These are phyloP conservation scores for Lathyrus sativus DNA, from an alignment of 306 rosid genomes.

Conservation along the genomic window DNA sequence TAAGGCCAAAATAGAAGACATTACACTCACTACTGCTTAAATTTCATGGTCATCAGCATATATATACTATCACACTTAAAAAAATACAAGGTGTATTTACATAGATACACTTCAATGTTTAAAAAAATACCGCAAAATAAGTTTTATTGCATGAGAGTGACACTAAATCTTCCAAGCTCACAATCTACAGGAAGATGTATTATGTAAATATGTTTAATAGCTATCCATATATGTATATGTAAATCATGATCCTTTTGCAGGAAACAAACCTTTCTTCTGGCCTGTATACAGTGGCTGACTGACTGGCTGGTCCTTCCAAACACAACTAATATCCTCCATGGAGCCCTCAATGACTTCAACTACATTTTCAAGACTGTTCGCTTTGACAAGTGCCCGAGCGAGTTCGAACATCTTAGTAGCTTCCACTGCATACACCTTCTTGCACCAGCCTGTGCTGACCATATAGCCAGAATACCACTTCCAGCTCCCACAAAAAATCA, in stretches of 20 bases:
- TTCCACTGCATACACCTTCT: conserved; percentile 97
- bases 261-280: background rate
- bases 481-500: conserved; percentile 99
- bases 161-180: no score
- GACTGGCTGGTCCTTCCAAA: conserved; percentile 20
- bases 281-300: background rate
- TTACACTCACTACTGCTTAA: no score
- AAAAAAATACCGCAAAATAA: no score
- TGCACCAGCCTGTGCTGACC: conserved; percentile 99
- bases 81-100: no score
- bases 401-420: conserved; percentile 97
- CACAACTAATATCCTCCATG: conserved; percentile 65
- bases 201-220: conserved; percentile 14
- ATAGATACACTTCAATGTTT: no score
- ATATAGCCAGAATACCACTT: conserved; percentile 97
- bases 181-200: no score
- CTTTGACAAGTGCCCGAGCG: conserved; percentile 74
- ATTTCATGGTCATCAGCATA: no score
- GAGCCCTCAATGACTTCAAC: conserved; percentile 94
- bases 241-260: conserved; percentile 23
- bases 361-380: conserved; percentile 65
- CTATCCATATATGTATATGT: background rate
- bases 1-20: background rate
- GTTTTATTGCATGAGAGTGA: no score
- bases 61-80: no score